Evolutionary conservation across 75 land plant genomes (phyloP).

Genomic region (Cupressus sempervirens): DNA sequence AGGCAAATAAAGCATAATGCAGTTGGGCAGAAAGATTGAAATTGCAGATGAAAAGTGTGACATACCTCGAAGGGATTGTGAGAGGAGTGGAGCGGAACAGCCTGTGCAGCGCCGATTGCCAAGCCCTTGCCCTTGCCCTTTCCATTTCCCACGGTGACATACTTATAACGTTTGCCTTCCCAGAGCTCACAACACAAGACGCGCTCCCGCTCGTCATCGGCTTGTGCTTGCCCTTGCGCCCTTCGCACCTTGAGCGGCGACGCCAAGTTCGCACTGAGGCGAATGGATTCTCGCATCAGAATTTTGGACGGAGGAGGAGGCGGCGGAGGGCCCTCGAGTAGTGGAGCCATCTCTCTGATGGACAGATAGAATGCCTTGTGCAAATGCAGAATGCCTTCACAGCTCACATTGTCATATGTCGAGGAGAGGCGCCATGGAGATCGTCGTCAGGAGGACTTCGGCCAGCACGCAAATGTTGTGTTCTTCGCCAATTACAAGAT

Average conservation of each 20-base stretch:
- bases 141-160: conserved; percentile 30
- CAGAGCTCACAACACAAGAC: conserved; percentile 57
- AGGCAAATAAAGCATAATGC: too few species aligned
- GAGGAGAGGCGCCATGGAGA: not conserved
- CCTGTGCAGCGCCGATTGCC: conserved; percentile 10
- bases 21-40: not conserved
- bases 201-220: not conserved
- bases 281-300: conserved; percentile 9
- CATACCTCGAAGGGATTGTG: conserved; percentile 41
- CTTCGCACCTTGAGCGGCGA: not conserved
- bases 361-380: not conserved
- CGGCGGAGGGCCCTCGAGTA: not conserved
- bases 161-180: conserved; percentile 55
- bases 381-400: too few species aligned
- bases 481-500: not conserved
- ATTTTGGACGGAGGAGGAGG: not conserved
- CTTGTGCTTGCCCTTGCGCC: not conserved
- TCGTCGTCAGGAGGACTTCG: not conserved
- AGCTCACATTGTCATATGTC: not conserved
- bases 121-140: not conserved
- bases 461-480: not conserved
- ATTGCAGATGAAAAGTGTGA: not conserved
- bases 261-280: conserved; percentile 14
- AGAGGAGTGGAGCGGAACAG: conserved; percentile 37
- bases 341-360: not conserved